Base-by-base conservation (phyloP, 2,329 filamentous ascomycete species). In the Grosmannia clavigera region DNA sequence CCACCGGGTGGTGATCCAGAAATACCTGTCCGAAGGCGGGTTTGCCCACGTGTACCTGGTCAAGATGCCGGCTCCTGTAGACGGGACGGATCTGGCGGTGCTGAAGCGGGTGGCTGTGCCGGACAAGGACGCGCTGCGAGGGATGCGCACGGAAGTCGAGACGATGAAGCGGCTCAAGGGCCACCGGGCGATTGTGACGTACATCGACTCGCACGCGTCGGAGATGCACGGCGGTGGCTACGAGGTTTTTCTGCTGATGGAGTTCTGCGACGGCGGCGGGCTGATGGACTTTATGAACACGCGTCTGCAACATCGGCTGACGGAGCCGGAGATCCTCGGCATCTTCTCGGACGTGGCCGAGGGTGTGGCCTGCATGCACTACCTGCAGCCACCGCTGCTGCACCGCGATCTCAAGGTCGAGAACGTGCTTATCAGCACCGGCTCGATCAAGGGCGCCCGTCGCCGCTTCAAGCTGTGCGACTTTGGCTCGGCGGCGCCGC, bases 271-370 rank as follows among this genome's bases (percentile, higher is more conserved):
- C 68, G 94, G 94, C 57, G 94, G 94, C 65, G 92, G 94, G 43
- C 76, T 99, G 70, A 99, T 99, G 71, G 94, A 99, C 75, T 99
- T 97, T 72, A 99, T 99, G 94, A 99, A 99, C 75, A 99, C 94
- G 43, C 84, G 94, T 58, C 77, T 99, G 68, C 94, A 99, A 75
- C 92, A 99, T 72, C 88, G 94, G 57, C 79, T 99, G 73, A 99
- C 92, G 43, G 94, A 99, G 76, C 92, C 94, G 57, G 94, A 99
- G 78, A 96, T 99, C 67, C 78, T 99, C 67, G 88, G 92, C 76
- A 97, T 99, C 73, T 97, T 99, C 75, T 87, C 87, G 58, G 94
- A 99, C 71, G 90, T 96, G 60, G 88, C 92, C 55, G 92, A 97
- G 75, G 94, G 94, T 46, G 91, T 99, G 53, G 94, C 94, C 35